A percentile compares a stretch with the other conserved stretches of the same genome.
Evolutionary conservation across 2,329 filamentous ascomycete species (phyloP).

Genomic region (Diaporthe australafricana): DNA sequence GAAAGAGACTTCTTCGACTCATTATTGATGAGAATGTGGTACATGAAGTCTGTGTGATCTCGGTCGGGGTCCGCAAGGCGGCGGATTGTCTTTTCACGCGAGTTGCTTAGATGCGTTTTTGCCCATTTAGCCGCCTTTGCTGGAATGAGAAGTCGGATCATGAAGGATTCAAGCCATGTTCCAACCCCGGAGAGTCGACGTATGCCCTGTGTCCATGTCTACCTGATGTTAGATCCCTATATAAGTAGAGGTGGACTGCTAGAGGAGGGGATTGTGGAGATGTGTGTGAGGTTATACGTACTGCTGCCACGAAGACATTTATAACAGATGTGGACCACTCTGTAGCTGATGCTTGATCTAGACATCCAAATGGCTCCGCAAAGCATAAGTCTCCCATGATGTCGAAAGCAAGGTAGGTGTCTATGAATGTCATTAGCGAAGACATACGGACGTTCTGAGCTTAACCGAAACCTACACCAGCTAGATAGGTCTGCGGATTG

Average conservation of each 20-base stretch:
- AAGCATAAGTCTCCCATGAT: constrained; percentile 66
- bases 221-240: constrained; percentile 17
- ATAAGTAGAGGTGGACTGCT: too few species aligned
- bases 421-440: constrained; percentile 35
- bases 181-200: constrained; percentile 43
- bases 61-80: constrained; percentile 35
- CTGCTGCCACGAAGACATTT: constrained; percentile 38
- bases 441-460: too few species aligned
- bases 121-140: constrained; percentile 30
- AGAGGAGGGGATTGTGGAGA: too few species aligned
- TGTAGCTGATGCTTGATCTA: constrained; percentile 59
- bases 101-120: constrained; percentile 16
- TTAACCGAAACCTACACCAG: constrained; percentile 41
- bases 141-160: constrained; percentile 41
- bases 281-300: neutral
- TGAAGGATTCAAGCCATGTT: constrained; percentile 40
- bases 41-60: constrained; percentile 41
- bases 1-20: constrained; percentile 31
- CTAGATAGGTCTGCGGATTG: constrained; percentile 40
- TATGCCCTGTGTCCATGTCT: constrained; percentile 43
- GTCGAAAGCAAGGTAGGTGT: constrained; percentile 57
- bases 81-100: constrained; percentile 35
- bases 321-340: constrained; percentile 61
- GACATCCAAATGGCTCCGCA: constrained; percentile 61
- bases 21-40: constrained; percentile 40